Conservation (phyloP, 495 filamentous ascomycete genomes). For the Collariella sp. region DNA sequence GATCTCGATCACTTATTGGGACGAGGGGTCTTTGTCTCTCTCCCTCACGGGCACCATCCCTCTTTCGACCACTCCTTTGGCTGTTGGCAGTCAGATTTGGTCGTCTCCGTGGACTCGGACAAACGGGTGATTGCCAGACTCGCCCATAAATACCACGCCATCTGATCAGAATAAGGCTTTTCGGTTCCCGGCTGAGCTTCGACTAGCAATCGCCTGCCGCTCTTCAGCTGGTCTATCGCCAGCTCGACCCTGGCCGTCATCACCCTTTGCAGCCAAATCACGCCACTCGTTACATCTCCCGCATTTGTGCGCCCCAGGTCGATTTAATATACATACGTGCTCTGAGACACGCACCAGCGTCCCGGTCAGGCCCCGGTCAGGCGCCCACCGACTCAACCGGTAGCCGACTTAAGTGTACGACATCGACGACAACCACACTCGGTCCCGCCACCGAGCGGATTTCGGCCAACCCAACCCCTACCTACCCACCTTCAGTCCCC, state of each 20-base stretch:
- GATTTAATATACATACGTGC: constrained; percentile 8
- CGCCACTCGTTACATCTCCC: constrained; percentile 10
- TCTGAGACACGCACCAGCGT: neutral
- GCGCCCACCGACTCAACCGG: too few relatives aligned
- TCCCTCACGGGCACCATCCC: too few relatives aligned
- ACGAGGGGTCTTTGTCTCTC: too few relatives aligned
- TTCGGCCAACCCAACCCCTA: neutral
- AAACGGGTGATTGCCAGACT: too few relatives aligned
- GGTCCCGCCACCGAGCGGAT: neutral
- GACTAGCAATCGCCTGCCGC: neutral
- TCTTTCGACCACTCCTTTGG: too few relatives aligned
- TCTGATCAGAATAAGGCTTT: neutral
- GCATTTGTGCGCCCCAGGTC: constrained; percentile 3
- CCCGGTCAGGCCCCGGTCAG: neutral
- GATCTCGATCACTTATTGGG: too few relatives aligned
- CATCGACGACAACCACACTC: neutral
- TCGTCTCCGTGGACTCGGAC: too few relatives aligned
- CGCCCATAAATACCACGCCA: too few relatives aligned
- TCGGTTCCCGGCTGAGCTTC: neutral
- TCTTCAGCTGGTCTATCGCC: constrained; percentile 3
- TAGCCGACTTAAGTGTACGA: neutral
- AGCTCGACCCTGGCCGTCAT: neutral
- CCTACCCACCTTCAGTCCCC: neutral
- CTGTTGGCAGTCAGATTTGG: too few relatives aligned
- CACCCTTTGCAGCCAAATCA: too few relatives aligned